Base-by-base conservation (phyloP, 805 yeast species). In the Suhomyces sp. region DNA sequence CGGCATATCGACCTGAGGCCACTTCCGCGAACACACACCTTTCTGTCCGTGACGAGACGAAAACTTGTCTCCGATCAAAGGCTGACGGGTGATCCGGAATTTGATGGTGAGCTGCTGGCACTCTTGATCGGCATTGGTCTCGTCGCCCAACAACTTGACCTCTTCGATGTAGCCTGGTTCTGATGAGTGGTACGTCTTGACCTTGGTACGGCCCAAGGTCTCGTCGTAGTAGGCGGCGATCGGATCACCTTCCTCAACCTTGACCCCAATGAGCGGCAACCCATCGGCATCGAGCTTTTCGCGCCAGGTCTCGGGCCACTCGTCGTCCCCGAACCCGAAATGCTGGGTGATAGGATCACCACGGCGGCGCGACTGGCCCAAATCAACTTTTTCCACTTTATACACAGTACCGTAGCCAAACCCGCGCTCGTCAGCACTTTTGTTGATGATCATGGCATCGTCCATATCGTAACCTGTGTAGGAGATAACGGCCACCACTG, bases 401-500 rank as follows among this genome's bases (percentile, higher is more conserved):
- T 89, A 91, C 59, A 94, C 96, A 7, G 96, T 89, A 74, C 99
- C 99, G 64, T 94, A 93, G 17, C 96, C 98, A 60, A 94, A 94
- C 0, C 99, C 99, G 71, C 99, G 83, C 74, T 94, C 99, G 64
- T 92, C 96, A 0, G 98, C 97, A 48, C 96, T 88, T 72, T 94
- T 94, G 73, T 94, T 94, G 61, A 94, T 83, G 65, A 94, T 94
- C 98, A 94, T 93, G 68, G 99, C 99, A 73, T 94, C 99, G 76
- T 94, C 99, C 98, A 94, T 94, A 88, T 94, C 99, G 68, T 94
- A 94, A 62, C 99, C 99, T 1, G 99, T 94, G 71, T 94, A 94
- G 0, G 99, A 92, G 67, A 94, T 94, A 61, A 94, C 99, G 0
- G 99, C 99, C 58, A 94, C 99, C 55, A 94, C 97, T 2, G 99